phyloP scores from a whole-genome alignment of 2,329 filamentous ascomycete genomes.

The Phaeomoniella chlamydospora region DNA sequence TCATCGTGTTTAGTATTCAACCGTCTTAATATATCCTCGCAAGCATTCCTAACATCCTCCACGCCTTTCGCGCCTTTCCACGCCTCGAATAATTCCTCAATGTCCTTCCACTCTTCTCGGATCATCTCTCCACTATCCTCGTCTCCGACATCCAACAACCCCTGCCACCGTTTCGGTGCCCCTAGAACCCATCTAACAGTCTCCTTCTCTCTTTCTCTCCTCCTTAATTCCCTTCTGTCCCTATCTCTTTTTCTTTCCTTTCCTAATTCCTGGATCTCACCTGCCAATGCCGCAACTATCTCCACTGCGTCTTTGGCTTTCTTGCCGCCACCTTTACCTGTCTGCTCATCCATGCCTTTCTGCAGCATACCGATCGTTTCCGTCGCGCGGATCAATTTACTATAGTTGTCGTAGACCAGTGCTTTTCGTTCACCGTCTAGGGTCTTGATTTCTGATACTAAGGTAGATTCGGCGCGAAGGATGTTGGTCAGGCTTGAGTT shows the following conservation, averaged over 20 bases:
- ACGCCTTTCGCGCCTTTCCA: slow-evolving; percentile 30
- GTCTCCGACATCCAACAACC: slow-evolving; percentile 20
- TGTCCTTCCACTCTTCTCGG: slow-evolving; percentile 24
- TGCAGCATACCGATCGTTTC: slow-evolving; percentile 74
- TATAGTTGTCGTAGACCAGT: slow-evolving; percentile 96
- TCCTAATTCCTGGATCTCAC: slow-evolving; percentile 22
- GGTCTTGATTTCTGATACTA: slow-evolving; percentile 61
- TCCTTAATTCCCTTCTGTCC: slow-evolving; percentile 8
- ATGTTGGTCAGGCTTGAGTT: slow-evolving; percentile 26
- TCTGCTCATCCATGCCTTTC: slow-evolving; percentile 29
- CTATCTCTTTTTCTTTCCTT: slow-evolving; percentile 14
- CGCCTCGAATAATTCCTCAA: slow-evolving; percentile 21
- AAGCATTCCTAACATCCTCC: slow-evolving; percentile 21
- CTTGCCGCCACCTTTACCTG: slow-evolving; percentile 9
- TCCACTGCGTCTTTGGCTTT: slow-evolving; percentile 2
- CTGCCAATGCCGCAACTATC: slow-evolving; percentile 20
- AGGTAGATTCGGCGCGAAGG: slow-evolving; percentile 27
- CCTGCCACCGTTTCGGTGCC: slow-evolving; percentile 22
- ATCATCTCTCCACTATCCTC: slow-evolving; percentile 23
- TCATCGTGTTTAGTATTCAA: no score
- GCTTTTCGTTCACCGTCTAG: slow-evolving; percentile 95
- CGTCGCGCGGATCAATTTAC: slow-evolving; percentile 88
- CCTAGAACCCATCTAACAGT: slow-evolving; percentile 30
- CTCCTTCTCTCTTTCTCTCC: slow-evolving; percentile 16
- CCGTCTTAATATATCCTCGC: slow-evolving; percentile 21